phyloP scores from a whole-genome alignment of 371 early-diverging fungal genomes.

The Mortierella sp. region DNA sequence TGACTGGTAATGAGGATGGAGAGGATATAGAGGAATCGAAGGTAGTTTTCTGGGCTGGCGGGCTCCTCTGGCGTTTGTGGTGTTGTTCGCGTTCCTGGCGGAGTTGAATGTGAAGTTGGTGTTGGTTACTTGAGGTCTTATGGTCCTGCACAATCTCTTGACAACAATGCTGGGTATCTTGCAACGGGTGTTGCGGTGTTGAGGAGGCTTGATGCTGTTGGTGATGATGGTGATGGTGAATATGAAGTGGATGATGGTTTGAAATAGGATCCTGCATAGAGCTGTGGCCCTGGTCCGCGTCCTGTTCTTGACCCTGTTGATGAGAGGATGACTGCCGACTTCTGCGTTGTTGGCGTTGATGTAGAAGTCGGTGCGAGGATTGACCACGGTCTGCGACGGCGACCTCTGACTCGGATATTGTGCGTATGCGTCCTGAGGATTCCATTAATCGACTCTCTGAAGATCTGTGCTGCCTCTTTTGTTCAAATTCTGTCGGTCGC shows the following conservation, averaged over 20 bases:
- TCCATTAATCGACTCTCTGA: slow-evolving; percentile 16
- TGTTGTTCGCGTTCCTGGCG: slow-evolving; percentile 20
- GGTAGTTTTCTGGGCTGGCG: slow-evolving; percentile 18
- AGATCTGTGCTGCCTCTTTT: neutral
- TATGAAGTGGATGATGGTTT: slow-evolving; percentile 12
- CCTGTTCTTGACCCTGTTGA: slow-evolving; percentile 16
- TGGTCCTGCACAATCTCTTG: neutral
- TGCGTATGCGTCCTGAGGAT: slow-evolving; percentile 36
- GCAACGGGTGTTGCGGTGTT: slow-evolving; percentile 15
- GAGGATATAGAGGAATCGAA: slow-evolving; percentile 20
- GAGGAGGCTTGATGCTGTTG: slow-evolving; percentile 8
- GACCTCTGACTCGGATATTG: slow-evolving; percentile 42
- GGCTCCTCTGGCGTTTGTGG: slow-evolving; percentile 50
- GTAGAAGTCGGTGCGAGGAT: slow-evolving; percentile 16
- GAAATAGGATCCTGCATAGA: slow-evolving; percentile 1
- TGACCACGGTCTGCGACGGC: slow-evolving; percentile 22
- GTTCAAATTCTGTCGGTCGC: slow-evolving; percentile 12
- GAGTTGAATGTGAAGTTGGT: slow-evolving; percentile 22
- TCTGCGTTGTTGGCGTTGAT: slow-evolving; percentile 11
- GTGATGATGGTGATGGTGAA: slow-evolving; percentile 14
- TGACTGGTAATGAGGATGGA: slow-evolving; percentile 7
- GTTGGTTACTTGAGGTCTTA: neutral
- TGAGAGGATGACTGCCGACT: slow-evolving; percentile 11
- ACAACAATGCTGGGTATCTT: slow-evolving; percentile 16
- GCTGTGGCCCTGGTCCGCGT: neutral